A percentile compares a stretch with the other conserved stretches of the same genome.
Conservation (phyloP, 176 grass and related monocot species). For the Triticum dicoccoides region DNA sequence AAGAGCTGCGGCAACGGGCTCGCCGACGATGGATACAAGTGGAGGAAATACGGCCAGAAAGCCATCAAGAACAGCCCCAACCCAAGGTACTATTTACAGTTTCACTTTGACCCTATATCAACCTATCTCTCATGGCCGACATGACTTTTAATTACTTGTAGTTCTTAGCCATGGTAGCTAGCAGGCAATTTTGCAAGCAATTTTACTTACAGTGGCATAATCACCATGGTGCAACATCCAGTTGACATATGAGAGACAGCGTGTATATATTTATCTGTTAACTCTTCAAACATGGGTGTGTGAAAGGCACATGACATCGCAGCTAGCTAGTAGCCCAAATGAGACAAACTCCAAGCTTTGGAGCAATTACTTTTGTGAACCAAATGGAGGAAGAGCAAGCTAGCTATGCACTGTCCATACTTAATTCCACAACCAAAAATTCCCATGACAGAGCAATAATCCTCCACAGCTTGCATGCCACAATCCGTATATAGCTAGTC, state of each 20-base stretch:
- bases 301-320: not conserved
- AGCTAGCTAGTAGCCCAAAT: not conserved
- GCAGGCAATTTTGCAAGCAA: not conserved
- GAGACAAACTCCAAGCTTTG: not conserved
- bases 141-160: not conserved
- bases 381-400: not conserved
- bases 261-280: not conserved
- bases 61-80: constrained; percentile 98
- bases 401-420: not conserved
- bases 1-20: constrained; percentile 56
- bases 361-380: not conserved
- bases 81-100: constrained; percentile 43
- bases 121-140: not conserved
- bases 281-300: not conserved
- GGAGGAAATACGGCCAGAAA: constrained; percentile 97
- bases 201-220: not conserved
- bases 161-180: not conserved
- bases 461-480: not conserved
- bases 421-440: constrained; percentile 5
- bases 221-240: not conserved
- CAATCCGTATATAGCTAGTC: not conserved
- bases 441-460: not conserved
- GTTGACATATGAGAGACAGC: not conserved
- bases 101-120: too few relatives aligned
- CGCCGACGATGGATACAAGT: constrained; percentile 90